Evolutionary conservation across 75 land plant species (phyloP).

Genomic region (Larix kaempferi): DNA sequence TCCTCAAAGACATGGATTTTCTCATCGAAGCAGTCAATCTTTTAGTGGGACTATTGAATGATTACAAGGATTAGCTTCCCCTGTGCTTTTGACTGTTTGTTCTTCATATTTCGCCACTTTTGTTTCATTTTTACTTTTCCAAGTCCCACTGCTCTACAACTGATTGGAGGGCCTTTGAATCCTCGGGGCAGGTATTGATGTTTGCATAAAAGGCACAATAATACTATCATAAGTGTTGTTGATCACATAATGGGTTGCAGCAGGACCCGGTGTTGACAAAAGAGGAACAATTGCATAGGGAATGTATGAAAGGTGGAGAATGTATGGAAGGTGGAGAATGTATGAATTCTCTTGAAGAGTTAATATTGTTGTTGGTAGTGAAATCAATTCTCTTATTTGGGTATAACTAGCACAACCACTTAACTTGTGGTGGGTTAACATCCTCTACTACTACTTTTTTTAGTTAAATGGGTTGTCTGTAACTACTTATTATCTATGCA

Average conservation of each 20-base stretch:
- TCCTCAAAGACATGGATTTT: no score
- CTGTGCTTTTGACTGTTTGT: neutral
- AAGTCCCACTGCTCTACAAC: neutral
- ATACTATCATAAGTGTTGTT: neutral
- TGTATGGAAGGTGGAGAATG: no score
- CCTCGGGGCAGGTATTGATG: neutral
- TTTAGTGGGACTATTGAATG: no score
- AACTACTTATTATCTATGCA: no score
- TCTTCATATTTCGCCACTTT: neutral
- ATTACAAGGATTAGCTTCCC: neutral
- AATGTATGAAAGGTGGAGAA: conserved; percentile 6
- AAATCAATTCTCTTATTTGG: no score
- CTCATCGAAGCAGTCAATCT: no score
- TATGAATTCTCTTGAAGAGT: no score
- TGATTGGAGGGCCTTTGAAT: neutral
- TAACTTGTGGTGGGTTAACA: no score
- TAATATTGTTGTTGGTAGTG: no score
- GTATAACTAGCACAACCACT: no score
- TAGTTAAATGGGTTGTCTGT: no score
- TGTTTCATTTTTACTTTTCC: neutral
- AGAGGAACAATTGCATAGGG: neutral
- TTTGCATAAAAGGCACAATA: neutral
- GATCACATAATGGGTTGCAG: neutral
- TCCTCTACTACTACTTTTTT: no score
- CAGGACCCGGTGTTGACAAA: neutral